These are phyloP conservation scores for Penicillium atrosanguineum DNA, from an alignment of 495 filamentous ascomycete species.

Conservation along the genomic window DNA sequence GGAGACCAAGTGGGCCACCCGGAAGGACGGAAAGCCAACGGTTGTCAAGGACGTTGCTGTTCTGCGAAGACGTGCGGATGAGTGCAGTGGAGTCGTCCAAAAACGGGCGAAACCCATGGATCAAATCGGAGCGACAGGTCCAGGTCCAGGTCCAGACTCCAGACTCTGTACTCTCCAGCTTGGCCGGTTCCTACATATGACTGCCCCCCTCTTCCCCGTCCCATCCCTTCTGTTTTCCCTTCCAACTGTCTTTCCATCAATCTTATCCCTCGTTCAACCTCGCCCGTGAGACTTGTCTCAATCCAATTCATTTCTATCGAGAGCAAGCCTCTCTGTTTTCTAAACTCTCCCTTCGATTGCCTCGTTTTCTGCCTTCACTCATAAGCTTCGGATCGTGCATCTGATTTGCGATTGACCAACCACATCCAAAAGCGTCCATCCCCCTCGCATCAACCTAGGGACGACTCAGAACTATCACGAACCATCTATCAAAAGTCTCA, in stretches of 20 bases:
- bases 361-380: background rate
- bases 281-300: background rate
- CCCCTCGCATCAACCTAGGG: conserved; percentile 8
- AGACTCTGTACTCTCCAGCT: background rate
- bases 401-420: conserved; percentile 7
- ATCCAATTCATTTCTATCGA: background rate
- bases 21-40: conserved; percentile 24
- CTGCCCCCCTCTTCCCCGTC: conserved; percentile 1
- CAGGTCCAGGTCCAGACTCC: no score
- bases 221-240: conserved; percentile 1
- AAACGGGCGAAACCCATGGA: background rate
- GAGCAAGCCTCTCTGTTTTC: conserved; percentile 3
- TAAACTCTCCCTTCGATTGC: background rate
- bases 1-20: conserved; percentile 10
- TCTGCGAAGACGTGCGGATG: conserved; percentile 11
- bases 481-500: background rate
- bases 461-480: background rate
- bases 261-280: background rate
- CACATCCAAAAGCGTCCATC: background rate
- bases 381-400: conserved; percentile 7
- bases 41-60: conserved; percentile 14
- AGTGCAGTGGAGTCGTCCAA: conserved; percentile 7
- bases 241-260: background rate
- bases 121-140: no score
- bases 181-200: background rate